These are phyloP conservation scores for Coemansia sp. DNA, from an alignment of 192 early-diverging fungal genomes.

Conservation along the genomic window DNA sequence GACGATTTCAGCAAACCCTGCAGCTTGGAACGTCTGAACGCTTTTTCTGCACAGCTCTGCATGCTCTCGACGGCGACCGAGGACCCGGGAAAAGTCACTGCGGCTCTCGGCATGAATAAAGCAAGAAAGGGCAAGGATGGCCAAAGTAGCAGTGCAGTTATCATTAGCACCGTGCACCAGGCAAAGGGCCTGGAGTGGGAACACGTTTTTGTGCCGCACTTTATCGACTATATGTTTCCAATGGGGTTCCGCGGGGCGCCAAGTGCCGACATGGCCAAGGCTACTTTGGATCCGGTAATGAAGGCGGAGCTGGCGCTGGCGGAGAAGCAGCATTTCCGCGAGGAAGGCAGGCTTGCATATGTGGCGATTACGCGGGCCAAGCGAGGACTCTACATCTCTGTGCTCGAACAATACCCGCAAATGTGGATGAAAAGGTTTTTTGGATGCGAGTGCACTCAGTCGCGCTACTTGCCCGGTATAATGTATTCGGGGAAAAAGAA, in stretches of 20 bases:
- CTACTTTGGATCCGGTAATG: neutral
- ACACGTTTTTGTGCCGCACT: slow-evolving; percentile 51
- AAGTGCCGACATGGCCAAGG: slow-evolving; percentile 11
- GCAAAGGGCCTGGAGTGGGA: slow-evolving; percentile 51
- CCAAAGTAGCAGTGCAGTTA: slow-evolving; percentile 16
- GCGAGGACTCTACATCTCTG: slow-evolving; percentile 41
- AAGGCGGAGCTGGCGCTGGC: neutral
- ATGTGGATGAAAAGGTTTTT: slow-evolving; percentile 37
- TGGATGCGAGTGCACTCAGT: slow-evolving; percentile 13
- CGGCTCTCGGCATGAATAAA: neutral
- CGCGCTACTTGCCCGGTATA: slow-evolving; percentile 39
- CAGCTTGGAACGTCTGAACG: slow-evolving; percentile 16
- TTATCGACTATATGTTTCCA: slow-evolving; percentile 46
- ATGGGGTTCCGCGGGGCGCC: slow-evolving; percentile 36
- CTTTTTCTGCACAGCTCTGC: slow-evolving; percentile 39
- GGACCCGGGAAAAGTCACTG: slow-evolving; percentile 23
- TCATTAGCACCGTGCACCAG: slow-evolving; percentile 51
- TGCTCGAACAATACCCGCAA: slow-evolving; percentile 24
- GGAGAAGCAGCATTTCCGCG: slow-evolving; percentile 32
- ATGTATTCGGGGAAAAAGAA: slow-evolving; percentile 18
- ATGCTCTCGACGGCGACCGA: slow-evolving; percentile 45
- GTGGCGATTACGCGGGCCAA: slow-evolving; percentile 50
- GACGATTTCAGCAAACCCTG: slow-evolving; percentile 2
- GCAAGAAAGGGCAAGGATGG: neutral
- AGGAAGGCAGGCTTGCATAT: slow-evolving; percentile 47